These are phyloP conservation scores for Casuarina cunninghamiana DNA, from an alignment of 306 rosid genomes.

Conservation along the genomic window DNA sequence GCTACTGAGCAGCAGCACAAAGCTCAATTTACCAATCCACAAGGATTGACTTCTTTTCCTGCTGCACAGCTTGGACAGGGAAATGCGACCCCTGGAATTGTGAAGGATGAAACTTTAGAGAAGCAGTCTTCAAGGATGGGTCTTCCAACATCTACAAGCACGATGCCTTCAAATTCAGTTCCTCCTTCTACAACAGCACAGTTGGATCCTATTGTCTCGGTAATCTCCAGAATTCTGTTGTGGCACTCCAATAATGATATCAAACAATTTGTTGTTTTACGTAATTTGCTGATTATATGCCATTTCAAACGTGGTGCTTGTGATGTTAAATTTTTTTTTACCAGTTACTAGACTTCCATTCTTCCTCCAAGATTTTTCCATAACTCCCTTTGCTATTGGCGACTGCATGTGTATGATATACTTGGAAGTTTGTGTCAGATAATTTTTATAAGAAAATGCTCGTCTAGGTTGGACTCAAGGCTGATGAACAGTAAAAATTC, in stretches of 20 bases:
- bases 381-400: not conserved
- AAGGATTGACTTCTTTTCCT: constrained; percentile 60
- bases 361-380: not conserved
- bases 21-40: constrained; percentile 48
- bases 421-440: not conserved
- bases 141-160: constrained; percentile 48
- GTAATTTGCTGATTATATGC: not conserved
- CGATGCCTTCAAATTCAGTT: constrained; percentile 48
- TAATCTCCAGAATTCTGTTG: constrained; percentile 21
- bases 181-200: constrained; percentile 49
- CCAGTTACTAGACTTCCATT: not conserved
- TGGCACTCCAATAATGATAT: constrained; percentile 12
- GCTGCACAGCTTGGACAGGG: constrained; percentile 60
- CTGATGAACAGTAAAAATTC: not conserved
- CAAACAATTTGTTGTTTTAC: not conserved
- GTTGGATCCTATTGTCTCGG: constrained; percentile 46
- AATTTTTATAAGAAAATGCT: not conserved
- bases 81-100: constrained; percentile 49
- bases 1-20: constrained; percentile 70
- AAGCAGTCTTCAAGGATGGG: constrained; percentile 64
- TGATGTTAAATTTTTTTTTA: not conserved
- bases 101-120: constrained; percentile 48
- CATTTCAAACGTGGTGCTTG: not conserved
- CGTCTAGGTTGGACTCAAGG: not conserved
- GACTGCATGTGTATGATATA: not conserved